Base-by-base conservation (phyloP, 2,329 filamentous ascomycete genomes). In the Balansia obtecta region DNA sequence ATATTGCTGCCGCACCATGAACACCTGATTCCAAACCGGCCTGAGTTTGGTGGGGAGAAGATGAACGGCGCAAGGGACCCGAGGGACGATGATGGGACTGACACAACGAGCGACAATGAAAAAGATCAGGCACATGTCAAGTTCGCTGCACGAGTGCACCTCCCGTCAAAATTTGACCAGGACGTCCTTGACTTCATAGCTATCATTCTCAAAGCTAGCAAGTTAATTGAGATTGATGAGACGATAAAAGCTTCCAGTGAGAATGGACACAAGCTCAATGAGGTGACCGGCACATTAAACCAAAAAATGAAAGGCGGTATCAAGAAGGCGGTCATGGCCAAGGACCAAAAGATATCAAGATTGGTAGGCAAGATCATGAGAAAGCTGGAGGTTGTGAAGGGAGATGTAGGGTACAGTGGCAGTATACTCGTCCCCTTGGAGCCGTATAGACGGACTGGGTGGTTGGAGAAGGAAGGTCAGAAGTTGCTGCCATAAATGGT, bases 221-320 rank as follows among this genome's bases (percentile, higher is more conserved):
- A 52, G n/a, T 12, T 52, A 22, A 43, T 52, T 16, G 50, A 52
- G 27, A 42, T 52, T 32, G 50, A 42, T 7, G 50, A 40, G 18
- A 38, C 37, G 12, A n/a, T 34, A 8, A 39, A 34, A n/a, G 20
- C 40, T 11, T 11, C 20, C 2, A 20, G 44, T 12, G 34, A 49
- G 11, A 42, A 45, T 22, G 33, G 27, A 22, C 46, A 12, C 7
- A 52, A 37, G 50, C 20, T 52, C n/a, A 52, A 34, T 18, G 50
- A 52, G 15, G 22, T 52, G 8, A 40, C 50, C 5, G 46, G 50
- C 6, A 15, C 42, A 1, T 30, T 52, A 33, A 52, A 49, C 20
- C 65, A 62, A 52, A 73, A 89, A 51, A 65, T 84, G 54, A 69
- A 68, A 52, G 73, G 71, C 54, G 88, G 86, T 55, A 57, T 63